Percentiles rank a stretch among this genome's conserved stretches.
Conservation (phyloP, 257 asterid genomes). For the Fraxinus excelsior region DNA sequence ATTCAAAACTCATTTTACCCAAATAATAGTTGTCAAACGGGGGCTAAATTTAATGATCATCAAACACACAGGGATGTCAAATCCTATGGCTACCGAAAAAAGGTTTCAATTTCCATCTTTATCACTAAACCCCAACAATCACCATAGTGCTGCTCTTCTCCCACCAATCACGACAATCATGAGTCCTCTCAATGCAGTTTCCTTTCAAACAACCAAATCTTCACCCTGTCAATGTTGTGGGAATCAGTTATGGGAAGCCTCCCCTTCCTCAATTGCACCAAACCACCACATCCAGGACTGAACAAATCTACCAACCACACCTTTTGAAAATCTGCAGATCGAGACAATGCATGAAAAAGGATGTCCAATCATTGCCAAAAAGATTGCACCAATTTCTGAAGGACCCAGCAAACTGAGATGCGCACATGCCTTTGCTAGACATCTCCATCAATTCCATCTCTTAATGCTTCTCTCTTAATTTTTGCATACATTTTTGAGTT, state of each 20-base stretch:
- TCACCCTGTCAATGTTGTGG: not conserved
- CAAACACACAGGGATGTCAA: not conserved
- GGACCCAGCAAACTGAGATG: not conserved
- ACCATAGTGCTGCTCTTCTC: not conserved
- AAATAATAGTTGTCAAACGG: too few species aligned
- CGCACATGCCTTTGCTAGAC: not conserved
- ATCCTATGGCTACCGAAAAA: not conserved
- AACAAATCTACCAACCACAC: not conserved
- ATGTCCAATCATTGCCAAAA: not conserved
- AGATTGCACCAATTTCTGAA: not conserved
- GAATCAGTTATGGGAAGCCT: not conserved
- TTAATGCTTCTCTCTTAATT: not conserved
- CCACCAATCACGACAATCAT: not conserved
- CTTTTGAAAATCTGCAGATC: not conserved
- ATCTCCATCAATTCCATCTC: not conserved
- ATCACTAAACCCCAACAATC: not conserved
- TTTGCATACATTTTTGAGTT: not conserved
- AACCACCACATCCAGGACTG: not conserved
- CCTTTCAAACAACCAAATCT: not conserved
- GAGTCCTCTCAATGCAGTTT: not conserved
- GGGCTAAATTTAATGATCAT: not conserved
- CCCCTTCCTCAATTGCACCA: not conserved
- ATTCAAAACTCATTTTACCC: too few species aligned
- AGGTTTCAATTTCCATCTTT: slow-evolving; percentile 7
- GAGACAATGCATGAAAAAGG: not conserved